Base-by-base conservation (phyloP, 1,284 basidiomycete species). In the Sanguinoderma infundibulare region DNA sequence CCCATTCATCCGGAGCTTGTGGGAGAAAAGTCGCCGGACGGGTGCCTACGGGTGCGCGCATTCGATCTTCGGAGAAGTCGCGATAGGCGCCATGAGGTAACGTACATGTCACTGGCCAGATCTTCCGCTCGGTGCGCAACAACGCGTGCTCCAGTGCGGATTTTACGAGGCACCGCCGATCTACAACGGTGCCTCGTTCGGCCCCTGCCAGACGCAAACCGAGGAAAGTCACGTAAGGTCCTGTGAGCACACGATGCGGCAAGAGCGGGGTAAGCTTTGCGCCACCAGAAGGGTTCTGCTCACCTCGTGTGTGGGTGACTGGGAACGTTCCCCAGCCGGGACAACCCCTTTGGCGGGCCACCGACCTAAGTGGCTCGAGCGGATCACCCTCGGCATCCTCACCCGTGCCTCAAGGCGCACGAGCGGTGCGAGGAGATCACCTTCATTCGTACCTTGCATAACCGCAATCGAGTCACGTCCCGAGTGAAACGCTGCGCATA, bases 21-120 rank as follows among this genome's bases (percentile, higher is more conserved):
- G 42, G 39, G 51, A 47, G 51, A 35, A 22, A 36, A 50, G 42
- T 53, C 51, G 40, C 57, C 57, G 51, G 50, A 46, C 30, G 35
- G 35, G 44, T 38, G n/a, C n/a, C n/a, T n/a, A n/a, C n/a, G n/a
- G n/a, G n/a, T n/a, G n/a, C n/a, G 42, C 42, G 42, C 6, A 51
- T 53, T 12, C 20, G 32, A 53, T 58, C 50, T 46, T n/a, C n/a
- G n/a, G 26, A 50, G 51, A 39, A 59, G 40, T 42, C 28, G 17
- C 40, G 38, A 53, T 53, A 59, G 20, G 57, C 57, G 57, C 57
- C 32, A 51, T n/a, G 15, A 10, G 44, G 22, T 47, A 35, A 56
- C 32, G 44, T 24, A 38, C 32, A 38, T n/a, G 5, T 35, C n/a
- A n/a, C n/a, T n/a, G n/a, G n/a, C n/a, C n/a, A 38, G 47, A 42